Base-by-base conservation (phyloP, 371 early-diverging fungal genomes). In the Mortierella sp. region DNA sequence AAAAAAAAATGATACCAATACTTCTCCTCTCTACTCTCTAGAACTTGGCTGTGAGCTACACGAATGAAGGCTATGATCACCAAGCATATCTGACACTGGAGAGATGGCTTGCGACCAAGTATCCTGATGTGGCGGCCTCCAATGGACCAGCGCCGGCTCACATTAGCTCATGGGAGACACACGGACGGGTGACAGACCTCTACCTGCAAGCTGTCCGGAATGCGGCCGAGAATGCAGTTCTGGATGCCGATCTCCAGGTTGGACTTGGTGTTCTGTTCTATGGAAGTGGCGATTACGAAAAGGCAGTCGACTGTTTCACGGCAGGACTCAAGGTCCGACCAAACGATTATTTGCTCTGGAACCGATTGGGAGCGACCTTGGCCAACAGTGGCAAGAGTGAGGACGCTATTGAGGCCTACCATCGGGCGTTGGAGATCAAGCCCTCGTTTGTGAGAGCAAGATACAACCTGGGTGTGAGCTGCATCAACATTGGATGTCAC, bases 271-370 rank as follows among this genome's bases (percentile, higher is more conserved):
- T 99, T 4, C 76, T 99, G 63, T 97, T 97, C 81, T 93, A 98
- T 81, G 91, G 93, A 18, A 90, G 92, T 3, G 89, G 91, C 30
- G 97, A 98, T 68, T 98, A 94, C 73, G 88, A 88, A 46, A 98
- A 98, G 84, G 97, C 98, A 0, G 89, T 97, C 2, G 99, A 99
- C 83, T 99, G 99, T 74, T 99, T 99, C 85, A 89, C 92, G 68
- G 90, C 98, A 2, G 97, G 98, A 37, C 84, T 99, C 45, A 86
- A 90, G 19, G 88, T 85, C 19, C 83, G 93, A 51, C 98, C 98
- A 0, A 84, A 93, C 70, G 97, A 98, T 76, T 97, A 97, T 77
- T 81, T 95, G 68, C 84, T 97, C 60, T 99, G 97, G 97, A 98
- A 98, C 87, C 94, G 93, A 67, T 84, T 98, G 53, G 99, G 98